Conservation (phyloP, 2,329 filamentous ascomycete species). For the Sporothrix euskadiensis region DNA sequence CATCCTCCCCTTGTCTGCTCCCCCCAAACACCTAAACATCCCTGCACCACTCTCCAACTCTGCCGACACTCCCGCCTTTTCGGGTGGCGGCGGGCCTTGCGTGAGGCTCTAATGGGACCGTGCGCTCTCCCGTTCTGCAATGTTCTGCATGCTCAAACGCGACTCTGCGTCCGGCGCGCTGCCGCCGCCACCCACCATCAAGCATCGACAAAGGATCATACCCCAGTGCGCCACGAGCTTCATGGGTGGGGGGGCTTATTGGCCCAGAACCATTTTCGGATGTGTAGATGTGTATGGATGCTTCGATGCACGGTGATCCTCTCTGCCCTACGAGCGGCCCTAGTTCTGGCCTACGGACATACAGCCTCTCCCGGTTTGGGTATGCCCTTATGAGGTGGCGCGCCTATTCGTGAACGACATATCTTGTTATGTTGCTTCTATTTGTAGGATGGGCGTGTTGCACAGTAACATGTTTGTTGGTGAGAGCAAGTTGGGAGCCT, state of each 20-base stretch:
- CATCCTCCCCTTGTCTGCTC: background rate
- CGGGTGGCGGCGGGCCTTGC: background rate
- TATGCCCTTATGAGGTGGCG: background rate
- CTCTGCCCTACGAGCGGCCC: constrained; percentile 10
- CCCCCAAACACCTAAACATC: background rate
- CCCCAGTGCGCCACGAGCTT: background rate
- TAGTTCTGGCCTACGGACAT: background rate
- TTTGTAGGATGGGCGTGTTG: background rate
- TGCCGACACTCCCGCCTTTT: background rate
- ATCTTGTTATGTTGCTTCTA: background rate
- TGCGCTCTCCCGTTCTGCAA: background rate
- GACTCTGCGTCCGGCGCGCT: background rate
- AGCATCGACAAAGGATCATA: constrained; percentile 3
- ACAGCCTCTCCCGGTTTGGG: background rate
- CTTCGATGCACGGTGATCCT: constrained; percentile 10
- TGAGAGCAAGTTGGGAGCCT: background rate
- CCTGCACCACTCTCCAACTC: background rate
- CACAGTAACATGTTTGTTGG: background rate
- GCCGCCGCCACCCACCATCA: background rate
- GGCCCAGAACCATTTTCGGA: background rate
- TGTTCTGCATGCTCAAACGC: constrained; percentile 9
- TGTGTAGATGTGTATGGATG: background rate
- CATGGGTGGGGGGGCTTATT: background rate
- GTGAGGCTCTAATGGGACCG: constrained; percentile 2
- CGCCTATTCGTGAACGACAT: background rate